These are phyloP conservation scores for Rhodotorula sp. DNA, from an alignment of 1,284 basidiomycete species.

Conservation along the genomic window DNA sequence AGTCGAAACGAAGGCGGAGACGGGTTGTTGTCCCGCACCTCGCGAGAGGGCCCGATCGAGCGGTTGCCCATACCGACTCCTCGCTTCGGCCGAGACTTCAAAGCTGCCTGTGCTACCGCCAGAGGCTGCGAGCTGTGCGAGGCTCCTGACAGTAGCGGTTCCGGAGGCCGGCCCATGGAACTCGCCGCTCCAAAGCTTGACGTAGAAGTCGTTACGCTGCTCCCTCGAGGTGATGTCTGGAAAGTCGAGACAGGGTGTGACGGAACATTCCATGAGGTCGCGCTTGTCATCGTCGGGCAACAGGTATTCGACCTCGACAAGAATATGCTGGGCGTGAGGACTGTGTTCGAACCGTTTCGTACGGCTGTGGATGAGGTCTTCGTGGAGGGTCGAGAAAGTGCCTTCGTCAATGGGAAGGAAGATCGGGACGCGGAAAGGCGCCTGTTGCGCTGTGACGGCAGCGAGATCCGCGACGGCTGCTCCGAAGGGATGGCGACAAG, in stretches of 20 bases:
- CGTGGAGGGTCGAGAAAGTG: constrained; percentile 87
- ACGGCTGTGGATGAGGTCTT: constrained; percentile 83
- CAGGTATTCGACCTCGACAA: constrained; percentile 72
- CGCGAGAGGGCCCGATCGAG: constrained; percentile 74
- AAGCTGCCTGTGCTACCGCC: constrained; percentile 57
- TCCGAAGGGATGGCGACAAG: too few relatives aligned
- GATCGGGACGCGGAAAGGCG: constrained; percentile 62
- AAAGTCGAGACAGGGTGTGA: constrained; percentile 87
- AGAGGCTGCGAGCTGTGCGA: constrained; percentile 24
- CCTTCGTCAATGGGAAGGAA: constrained; percentile 77
- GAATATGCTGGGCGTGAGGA: constrained; percentile 71
- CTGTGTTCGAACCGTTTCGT: constrained; percentile 74
- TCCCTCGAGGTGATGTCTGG: constrained; percentile 93
- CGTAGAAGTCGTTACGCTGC: constrained; percentile 87
- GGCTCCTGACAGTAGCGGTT: constrained; percentile 22
- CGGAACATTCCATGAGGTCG: constrained; percentile 74
- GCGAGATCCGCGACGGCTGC: too few relatives aligned
- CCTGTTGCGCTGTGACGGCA: too few relatives aligned
- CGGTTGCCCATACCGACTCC: constrained; percentile 67
- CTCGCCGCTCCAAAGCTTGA: constrained; percentile 85
- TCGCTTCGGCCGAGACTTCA: constrained; percentile 87
- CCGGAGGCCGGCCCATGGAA: constrained; percentile 51
- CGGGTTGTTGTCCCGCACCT: constrained; percentile 62
- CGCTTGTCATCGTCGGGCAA: constrained; percentile 76
- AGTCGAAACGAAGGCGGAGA: constrained; percentile 27